Conservation (phyloP, 73 alveolate species). For the Paramecium primaurelia region DNA sequence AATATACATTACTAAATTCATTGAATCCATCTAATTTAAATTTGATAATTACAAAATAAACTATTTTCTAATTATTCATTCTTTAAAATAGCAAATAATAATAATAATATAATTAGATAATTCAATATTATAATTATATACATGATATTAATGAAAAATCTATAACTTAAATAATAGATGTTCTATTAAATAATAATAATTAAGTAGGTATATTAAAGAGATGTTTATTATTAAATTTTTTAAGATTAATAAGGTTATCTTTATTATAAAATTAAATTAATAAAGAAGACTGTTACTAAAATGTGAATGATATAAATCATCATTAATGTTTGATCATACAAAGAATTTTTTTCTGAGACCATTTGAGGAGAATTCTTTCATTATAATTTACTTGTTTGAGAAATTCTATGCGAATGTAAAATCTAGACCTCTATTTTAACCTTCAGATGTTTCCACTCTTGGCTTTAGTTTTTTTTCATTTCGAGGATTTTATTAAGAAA, state of each 20-base stretch:
- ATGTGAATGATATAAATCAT: background rate
- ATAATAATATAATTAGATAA: too few relatives aligned
- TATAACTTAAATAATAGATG: too few relatives aligned
- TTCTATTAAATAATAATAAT: background rate
- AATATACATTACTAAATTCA: too few relatives aligned
- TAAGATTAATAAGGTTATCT: background rate
- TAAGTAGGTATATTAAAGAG: background rate
- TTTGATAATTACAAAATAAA: background rate
- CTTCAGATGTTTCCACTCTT: constrained; percentile 5
- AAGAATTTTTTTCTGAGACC: background rate
- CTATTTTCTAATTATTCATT: background rate
- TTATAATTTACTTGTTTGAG: background rate
- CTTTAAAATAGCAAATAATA: too few relatives aligned
- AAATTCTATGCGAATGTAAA: constrained; percentile 13
- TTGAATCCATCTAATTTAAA: background rate
- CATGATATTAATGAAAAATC: too few relatives aligned
- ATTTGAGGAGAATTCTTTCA: constrained; percentile 19
- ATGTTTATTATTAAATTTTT: background rate
- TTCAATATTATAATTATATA: too few relatives aligned
- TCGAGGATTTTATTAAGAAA: constrained; percentile 18
- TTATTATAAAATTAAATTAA: background rate
- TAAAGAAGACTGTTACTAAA: background rate
- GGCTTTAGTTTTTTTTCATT: background rate
- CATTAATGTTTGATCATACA: background rate
- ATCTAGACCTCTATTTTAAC: background rate